Conservation (phyloP, 306 rosid genomes). For the Geum urbanum region DNA sequence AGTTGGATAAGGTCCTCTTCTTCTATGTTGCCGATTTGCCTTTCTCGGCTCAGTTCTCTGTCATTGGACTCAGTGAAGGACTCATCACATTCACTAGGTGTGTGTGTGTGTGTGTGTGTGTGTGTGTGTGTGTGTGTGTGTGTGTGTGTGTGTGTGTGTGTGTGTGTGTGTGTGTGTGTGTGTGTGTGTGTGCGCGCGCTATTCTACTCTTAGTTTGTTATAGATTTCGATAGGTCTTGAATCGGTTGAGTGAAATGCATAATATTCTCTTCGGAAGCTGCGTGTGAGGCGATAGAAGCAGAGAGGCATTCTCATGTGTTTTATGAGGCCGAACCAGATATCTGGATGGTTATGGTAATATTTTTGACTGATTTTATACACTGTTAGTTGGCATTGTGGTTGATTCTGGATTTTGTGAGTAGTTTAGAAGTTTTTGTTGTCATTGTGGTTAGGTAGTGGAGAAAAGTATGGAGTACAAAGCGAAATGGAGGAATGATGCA, state of each 20-base stretch:
- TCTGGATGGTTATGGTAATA: slow-evolving; percentile 87
- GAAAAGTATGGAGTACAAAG: slow-evolving; percentile 72
- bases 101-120: too few species aligned
- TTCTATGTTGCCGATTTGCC: slow-evolving; percentile 83
- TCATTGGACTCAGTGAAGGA: slow-evolving; percentile 95
- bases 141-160: too few species aligned
- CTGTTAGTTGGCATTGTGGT: neutral
- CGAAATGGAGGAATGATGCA: slow-evolving; percentile 78
- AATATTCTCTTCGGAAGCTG: slow-evolving; percentile 86
- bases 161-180: too few species aligned
- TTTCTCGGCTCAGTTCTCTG: slow-evolving; percentile 76
- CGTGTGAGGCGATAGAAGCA: slow-evolving; percentile 88
- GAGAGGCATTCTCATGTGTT: slow-evolving; percentile 81
- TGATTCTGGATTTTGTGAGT: too few species aligned
- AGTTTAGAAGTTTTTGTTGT: neutral
- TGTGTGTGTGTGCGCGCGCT: too few species aligned
- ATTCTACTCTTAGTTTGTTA: neutral
- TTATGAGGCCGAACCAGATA: slow-evolving; percentile 79
- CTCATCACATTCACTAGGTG: slow-evolving; percentile 95
- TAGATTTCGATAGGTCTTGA: neutral
- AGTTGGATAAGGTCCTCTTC: slow-evolving; percentile 86
- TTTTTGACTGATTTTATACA: neutral
- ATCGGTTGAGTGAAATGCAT: slow-evolving; percentile 30
- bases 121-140: too few species aligned
- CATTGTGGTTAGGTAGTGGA: slow-evolving; percentile 65